phyloP scores from a whole-genome alignment of 2,329 filamentous ascomycete genomes.

The Drechmeria coniospora region DNA sequence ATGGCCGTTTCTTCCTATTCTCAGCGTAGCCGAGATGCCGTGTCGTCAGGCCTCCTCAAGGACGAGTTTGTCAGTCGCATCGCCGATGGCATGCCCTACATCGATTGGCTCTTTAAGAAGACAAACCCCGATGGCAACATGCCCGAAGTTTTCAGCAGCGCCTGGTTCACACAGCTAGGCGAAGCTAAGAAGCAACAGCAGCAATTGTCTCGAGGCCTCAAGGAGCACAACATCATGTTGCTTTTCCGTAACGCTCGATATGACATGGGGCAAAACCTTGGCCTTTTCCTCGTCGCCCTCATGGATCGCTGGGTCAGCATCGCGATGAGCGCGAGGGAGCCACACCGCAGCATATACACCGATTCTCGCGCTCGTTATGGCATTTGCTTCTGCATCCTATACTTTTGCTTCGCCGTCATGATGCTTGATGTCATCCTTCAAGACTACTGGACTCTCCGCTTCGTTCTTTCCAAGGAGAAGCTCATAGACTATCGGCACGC shows the following conservation, averaged over 20 bases:
- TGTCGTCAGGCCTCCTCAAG: slow-evolving; percentile 1
- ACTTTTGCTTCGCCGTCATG: slow-evolving; percentile 23
- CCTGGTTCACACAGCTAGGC: slow-evolving; percentile 20
- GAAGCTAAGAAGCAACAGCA: slow-evolving; percentile 18
- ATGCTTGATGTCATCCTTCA: slow-evolving; percentile 20
- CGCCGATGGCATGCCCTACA: slow-evolving; percentile 15
- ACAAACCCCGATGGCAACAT: slow-evolving; percentile 12
- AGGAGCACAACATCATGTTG: slow-evolving; percentile 22
- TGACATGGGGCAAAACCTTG: slow-evolving; percentile 20
- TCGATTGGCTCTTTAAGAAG: slow-evolving; percentile 20
- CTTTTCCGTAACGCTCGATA: slow-evolving; percentile 20
- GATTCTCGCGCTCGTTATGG: slow-evolving; percentile 16
- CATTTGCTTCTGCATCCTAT: slow-evolving; percentile 22
- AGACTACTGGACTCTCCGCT: slow-evolving; percentile 19
- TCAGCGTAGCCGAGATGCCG: slow-evolving; percentile 3
- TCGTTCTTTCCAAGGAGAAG: slow-evolving; percentile 17
- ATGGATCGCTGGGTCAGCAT: slow-evolving; percentile 23
- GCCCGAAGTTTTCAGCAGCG: slow-evolving; percentile 15
- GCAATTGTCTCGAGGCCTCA: slow-evolving; percentile 18
- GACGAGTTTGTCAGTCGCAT: slow-evolving; percentile 7
- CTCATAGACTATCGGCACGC: slow-evolving; percentile 14
- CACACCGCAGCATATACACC: slow-evolving; percentile 13
- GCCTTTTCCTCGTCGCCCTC: slow-evolving; percentile 21
- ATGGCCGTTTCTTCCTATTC: slow-evolving; percentile 17
- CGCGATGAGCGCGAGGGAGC: slow-evolving; percentile 15